These are phyloP conservation scores for Blastocystis sp. DNA, from an alignment of 352 stramenopile species.

Conservation along the genomic window DNA sequence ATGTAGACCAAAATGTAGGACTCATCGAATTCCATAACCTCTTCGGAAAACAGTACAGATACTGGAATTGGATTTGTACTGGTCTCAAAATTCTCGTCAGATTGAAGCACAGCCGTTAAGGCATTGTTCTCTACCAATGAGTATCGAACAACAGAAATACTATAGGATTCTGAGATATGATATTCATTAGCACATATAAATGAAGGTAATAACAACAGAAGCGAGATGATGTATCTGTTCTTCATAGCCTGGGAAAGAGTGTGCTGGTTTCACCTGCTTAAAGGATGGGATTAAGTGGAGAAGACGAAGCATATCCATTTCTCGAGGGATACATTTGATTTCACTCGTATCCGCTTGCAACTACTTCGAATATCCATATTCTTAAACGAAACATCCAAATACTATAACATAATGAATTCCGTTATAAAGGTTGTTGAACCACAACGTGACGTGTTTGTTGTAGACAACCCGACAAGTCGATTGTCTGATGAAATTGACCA, in stretches of 20 bases:
- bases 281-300: neutral
- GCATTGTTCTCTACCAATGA: neutral
- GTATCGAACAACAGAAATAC: neutral
- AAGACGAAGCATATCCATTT: slow-evolving; percentile 4
- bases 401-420: slow-evolving; percentile 15
- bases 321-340: neutral
- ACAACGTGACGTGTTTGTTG: slow-evolving; percentile 13
- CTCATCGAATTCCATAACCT: slow-evolving; percentile 14
- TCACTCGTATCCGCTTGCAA: neutral
- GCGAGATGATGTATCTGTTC: neutral
- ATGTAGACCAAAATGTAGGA: neutral
- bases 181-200: neutral
- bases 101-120: slow-evolving; percentile 1
- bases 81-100: neutral
- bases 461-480: neutral
- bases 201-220: neutral
- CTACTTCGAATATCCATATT: neutral
- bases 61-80: slow-evolving; percentile 6
- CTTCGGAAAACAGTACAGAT: neutral
- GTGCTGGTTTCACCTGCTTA: neutral
- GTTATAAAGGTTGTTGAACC: neutral
- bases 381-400: neutral
- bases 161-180: neutral
- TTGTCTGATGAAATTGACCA: slow-evolving; percentile 13
- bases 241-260: neutral